A percentile compares a stretch with the other conserved stretches of the same genome.
Evolutionary conservation across 768 basidiomycete genomes (phyloP).

Genomic region (Omphalotus guepiniiformis): DNA sequence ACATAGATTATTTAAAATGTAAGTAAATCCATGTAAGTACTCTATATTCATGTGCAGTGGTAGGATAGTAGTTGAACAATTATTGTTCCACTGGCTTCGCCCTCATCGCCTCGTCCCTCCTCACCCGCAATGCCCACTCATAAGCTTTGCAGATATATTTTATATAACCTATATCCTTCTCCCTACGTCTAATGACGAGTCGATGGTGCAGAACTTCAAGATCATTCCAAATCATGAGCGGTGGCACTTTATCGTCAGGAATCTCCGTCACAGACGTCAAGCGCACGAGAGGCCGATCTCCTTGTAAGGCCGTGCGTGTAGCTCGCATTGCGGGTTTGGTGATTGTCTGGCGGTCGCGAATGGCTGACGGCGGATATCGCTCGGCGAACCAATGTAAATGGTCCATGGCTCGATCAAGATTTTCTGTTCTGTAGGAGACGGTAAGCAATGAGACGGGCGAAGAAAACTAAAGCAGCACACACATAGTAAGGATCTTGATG

Average conservation of each 20-base stretch:
- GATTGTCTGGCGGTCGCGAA: constrained; percentile 32
- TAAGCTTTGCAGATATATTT: constrained; percentile 75
- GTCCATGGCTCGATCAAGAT: constrained; percentile 48
- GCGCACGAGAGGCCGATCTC: constrained; percentile 64
- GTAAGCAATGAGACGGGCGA: constrained; percentile 5
- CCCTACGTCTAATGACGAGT: constrained; percentile 40
- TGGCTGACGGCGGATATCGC: constrained; percentile 56
- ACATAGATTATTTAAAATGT: too few relatives aligned
- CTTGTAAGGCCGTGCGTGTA: constrained; percentile 52
- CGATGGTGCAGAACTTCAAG: constrained; percentile 77
- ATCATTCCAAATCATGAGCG: constrained; percentile 71
- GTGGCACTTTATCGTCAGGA: constrained; percentile 77
- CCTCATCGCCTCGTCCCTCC: constrained; percentile 52
- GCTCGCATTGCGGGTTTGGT: constrained; percentile 48
- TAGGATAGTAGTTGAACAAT: too few relatives aligned
- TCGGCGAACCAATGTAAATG: constrained; percentile 58
- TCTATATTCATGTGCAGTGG: too few relatives aligned
- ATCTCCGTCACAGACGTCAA: constrained; percentile 54
- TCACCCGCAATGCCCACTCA: constrained; percentile 56
- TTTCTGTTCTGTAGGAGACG: constrained; percentile 35
- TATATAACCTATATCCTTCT: constrained; percentile 58
- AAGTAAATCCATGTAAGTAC: too few relatives aligned
- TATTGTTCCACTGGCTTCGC: too few relatives aligned
- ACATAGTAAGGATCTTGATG: constrained; percentile 48
- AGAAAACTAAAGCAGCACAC: constrained; percentile 1